A percentile compares a stretch with the other conserved stretches of the same genome.
These are phyloP conservation scores for Sequoia sempervirens DNA, from an alignment of 75 land plant genomes.

Conservation along the genomic window DNA sequence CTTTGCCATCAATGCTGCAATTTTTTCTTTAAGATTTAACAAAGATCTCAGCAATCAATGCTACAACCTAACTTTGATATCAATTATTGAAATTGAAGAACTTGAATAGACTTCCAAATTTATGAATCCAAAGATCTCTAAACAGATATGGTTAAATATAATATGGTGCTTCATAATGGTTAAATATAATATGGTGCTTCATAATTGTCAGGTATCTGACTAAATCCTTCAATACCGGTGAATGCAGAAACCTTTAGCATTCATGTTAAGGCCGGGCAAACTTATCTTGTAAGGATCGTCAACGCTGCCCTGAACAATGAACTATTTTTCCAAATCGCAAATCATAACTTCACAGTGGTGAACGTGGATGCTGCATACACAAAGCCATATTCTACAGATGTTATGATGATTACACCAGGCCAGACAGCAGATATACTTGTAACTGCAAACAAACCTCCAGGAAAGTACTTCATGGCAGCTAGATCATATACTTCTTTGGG, in stretches of 20 bases:
- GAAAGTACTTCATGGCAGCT: slow-evolving; percentile 40
- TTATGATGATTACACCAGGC: slow-evolving; percentile 46
- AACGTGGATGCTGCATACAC: slow-evolving; percentile 39
- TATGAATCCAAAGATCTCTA: too few species aligned
- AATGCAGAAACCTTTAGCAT: slow-evolving; percentile 18
- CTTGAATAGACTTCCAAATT: too few species aligned
- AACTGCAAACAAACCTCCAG: slow-evolving; percentile 23
- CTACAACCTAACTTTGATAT: too few species aligned
- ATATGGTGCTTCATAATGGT: too few species aligned
- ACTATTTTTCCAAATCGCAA: slow-evolving; percentile 39
- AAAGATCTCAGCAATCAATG: too few species aligned
- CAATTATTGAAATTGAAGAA: too few species aligned
- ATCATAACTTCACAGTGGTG: slow-evolving; percentile 41
- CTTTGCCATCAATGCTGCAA: too few species aligned
- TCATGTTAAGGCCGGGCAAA: slow-evolving; percentile 15
- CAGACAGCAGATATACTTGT: slow-evolving; percentile 50
- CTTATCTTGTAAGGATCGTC: slow-evolving; percentile 46
- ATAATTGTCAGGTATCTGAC: too few species aligned
- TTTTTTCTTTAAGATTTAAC: too few species aligned
- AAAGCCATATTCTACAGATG: slow-evolving; percentile 27
- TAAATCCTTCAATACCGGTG: too few species aligned
- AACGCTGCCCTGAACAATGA: slow-evolving; percentile 41
- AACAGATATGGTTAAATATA: too few species aligned
- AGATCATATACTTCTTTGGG: slow-evolving; percentile 8
- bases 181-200: too few species aligned